Evolutionary conservation across 2,329 filamentous ascomycete species (phyloP).

Genomic region (Anthostomella pinea): DNA sequence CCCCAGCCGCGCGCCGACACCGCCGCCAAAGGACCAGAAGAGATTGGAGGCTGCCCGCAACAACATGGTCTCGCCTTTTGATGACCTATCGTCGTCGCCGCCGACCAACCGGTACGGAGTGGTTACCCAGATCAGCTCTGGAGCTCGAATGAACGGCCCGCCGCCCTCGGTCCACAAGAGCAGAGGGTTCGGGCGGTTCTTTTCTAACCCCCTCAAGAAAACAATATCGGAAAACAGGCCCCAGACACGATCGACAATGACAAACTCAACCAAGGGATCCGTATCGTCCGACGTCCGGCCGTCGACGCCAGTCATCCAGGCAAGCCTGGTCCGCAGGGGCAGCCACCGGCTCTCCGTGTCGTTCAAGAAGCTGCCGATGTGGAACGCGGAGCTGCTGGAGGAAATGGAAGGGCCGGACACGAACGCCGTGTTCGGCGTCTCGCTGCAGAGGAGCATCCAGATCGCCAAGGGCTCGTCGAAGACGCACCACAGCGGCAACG

Average conservation of each 20-base stretch:
- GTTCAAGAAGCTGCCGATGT: conserved; percentile 32
- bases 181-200: conserved; percentile 22
- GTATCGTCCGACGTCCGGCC: conserved; percentile 17
- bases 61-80: conserved; percentile 26
- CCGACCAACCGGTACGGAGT: conserved; percentile 20
- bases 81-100: conserved; percentile 12
- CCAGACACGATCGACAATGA: conserved; percentile 25
- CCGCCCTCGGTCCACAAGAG: conserved; percentile 8
- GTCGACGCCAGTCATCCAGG: conserved; percentile 27
- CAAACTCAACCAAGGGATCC: conserved; percentile 13
- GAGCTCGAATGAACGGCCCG: conserved; percentile 5
- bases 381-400: conserved; percentile 26
- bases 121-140: conserved; percentile 27
- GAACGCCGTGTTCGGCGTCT: conserved; percentile 38
- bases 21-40: conserved; percentile 32
- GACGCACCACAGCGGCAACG: conserved; percentile 36
- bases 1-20: conserved; percentile 31
- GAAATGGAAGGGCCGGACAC: conserved; percentile 26
- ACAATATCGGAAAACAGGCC: conserved; percentile 23
- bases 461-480: conserved; percentile 38
- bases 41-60: conserved; percentile 25
- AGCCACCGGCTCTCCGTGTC: conserved; percentile 32
- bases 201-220: conserved; percentile 26
- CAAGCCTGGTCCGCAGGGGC: conserved; percentile 28
- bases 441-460: conserved; percentile 38